Base-by-base conservation (phyloP, 2,329 filamentous ascomycete genomes). In the Aureobasidium vineae region DNA sequence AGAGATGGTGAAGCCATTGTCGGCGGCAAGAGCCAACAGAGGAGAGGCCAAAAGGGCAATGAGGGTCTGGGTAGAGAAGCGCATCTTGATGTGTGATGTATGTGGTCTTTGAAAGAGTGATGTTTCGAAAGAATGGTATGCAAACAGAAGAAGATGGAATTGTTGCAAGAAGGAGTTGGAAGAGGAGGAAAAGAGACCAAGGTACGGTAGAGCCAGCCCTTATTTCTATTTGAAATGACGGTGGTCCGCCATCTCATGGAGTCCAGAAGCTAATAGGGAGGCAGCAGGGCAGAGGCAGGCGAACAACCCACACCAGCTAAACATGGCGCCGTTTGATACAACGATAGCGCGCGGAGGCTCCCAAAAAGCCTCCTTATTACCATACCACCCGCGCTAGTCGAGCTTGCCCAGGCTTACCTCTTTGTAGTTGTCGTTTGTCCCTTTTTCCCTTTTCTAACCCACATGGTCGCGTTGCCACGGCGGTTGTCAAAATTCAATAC, bases 11-110 rank as follows among this genome's bases (percentile, higher is more conserved):
- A 85, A 84, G 60, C 80, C 73, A 33, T 59, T 67, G 45, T 45
- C 66, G 26, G 71, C 71, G 40, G 77, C 70, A 68, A 75, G 71
- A 41, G 79, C 81, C 31, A 78, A 71, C 56, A 77, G 77, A 21
- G 81, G 70, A 61, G 80, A 78, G 66, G 80, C 79, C 69, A 83
- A 71, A 68, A 80, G 74, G 70, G 81, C 78, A 68, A 82, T 68
- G 69, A 81, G 69, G 57, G 80, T 60, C 65, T 79, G 76, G 72
- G 76, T 69, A 69, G 78, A 70, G 74, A 80, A 78, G 69, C 78
- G 78, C 82, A 84, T 84, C 40, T 70, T 79, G 75, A 70, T 64
- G 49, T 63, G 36, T 64, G 41, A 16, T 63, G 60, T 53, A 43
- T 31, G 26, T 50, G n/a, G 28, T 50, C n/a, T 31, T 63, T 26